A percentile compares a stretch with the other conserved stretches of the same genome.
Evolutionary conservation across 768 basidiomycete genomes (phyloP).

Genomic region (Royoungia palumana): DNA sequence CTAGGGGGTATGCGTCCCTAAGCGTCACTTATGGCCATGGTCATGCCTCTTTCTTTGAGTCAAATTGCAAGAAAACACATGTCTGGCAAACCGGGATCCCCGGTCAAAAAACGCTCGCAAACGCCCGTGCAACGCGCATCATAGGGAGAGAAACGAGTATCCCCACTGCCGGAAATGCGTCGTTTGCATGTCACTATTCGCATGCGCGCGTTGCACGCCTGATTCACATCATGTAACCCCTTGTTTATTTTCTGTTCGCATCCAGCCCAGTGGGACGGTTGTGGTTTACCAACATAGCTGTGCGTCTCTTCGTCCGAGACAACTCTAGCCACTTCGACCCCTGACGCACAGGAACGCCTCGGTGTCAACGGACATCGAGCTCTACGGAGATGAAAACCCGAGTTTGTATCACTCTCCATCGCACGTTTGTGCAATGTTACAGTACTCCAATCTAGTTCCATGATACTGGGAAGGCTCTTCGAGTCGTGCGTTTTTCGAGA

Average conservation of each 20-base stretch:
- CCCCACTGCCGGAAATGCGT: constrained; percentile 18
- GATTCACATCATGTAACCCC: constrained; percentile 15
- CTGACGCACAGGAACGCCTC: constrained; percentile 27
- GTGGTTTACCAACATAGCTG: constrained; percentile 6
- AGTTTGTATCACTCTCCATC: constrained; percentile 18
- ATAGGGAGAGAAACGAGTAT: constrained; percentile 5
- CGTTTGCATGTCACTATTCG: neutral
- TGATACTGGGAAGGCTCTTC: constrained; percentile 12
- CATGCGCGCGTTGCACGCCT: neutral
- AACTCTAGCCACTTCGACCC: constrained; percentile 24
- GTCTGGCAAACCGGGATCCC: constrained; percentile 7
- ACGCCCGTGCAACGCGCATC: constrained; percentile 7
- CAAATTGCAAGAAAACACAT: constrained; percentile 1
- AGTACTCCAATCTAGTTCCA: constrained; percentile 4
- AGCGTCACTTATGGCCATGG: neutral
- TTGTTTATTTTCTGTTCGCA: constrained; percentile 1
- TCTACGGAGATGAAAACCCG: constrained; percentile 26
- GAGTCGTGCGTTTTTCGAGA: constrained; percentile 6
- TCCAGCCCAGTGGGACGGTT: constrained; percentile 14
- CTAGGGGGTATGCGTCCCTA: too few relatives aligned
- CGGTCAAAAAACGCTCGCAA: constrained; percentile 11
- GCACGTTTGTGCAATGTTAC: constrained; percentile 25
- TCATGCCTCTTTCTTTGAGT: neutral
- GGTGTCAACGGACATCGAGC: constrained; percentile 24
- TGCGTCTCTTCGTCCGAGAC: constrained; percentile 11